A percentile compares a stretch with the other conserved stretches of the same genome.
phyloP scores from a whole-genome alignment of 768 basidiomycete genomes.

The Xerocomellus intermedius region DNA sequence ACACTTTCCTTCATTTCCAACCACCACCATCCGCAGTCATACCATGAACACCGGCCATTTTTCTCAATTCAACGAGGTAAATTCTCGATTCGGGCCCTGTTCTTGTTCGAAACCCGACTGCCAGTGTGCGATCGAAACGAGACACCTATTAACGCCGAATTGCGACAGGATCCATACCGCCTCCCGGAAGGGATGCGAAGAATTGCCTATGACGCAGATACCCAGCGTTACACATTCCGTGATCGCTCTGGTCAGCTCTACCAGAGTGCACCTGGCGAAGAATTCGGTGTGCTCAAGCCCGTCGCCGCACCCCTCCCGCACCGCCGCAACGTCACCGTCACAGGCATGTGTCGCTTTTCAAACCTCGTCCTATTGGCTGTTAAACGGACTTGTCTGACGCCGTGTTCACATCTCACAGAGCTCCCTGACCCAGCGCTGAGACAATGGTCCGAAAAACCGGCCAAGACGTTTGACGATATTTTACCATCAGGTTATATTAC shows the following conservation, averaged over 20 bases:
- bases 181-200: conserved; percentile 46
- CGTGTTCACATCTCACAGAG: conserved; percentile 14
- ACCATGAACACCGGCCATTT: conserved; percentile 11
- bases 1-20: neutral
- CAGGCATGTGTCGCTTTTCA: conserved; percentile 9
- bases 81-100: neutral
- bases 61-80: conserved; percentile 27
- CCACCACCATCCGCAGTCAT: conserved; percentile 11
- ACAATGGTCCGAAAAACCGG: conserved; percentile 20
- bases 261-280: conserved; percentile 41
- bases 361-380: too few relatives aligned
- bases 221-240: conserved; percentile 47
- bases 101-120: neutral
- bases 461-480: conserved; percentile 46
- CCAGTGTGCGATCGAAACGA: neutral
- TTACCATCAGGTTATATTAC: conserved; percentile 47
- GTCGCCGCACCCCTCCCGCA: conserved; percentile 25
- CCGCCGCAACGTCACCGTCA: conserved; percentile 27
- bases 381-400: neutral
- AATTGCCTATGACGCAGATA: conserved; percentile 54
- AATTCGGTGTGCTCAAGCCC: conserved; percentile 45
- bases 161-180: conserved; percentile 34
- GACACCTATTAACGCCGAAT: neutral
- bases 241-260: conserved; percentile 47
- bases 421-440: conserved; percentile 25